Conservation (phyloP, 768 basidiomycete genomes). For the Pleurotus eryngii region DNA sequence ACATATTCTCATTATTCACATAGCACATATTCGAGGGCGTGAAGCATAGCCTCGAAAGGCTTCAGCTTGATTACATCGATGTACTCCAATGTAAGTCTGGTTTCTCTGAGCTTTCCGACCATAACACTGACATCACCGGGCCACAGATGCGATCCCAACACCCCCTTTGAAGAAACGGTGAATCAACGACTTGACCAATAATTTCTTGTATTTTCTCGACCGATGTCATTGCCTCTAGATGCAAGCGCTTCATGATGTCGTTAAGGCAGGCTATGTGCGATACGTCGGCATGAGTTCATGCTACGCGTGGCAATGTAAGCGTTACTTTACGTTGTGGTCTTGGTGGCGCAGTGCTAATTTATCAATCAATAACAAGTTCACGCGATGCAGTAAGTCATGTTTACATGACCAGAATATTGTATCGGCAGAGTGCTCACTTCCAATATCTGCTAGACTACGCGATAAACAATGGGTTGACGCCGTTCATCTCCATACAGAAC, state of each 20-base stretch:
- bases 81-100: slow-evolving; percentile 47
- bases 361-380: slow-evolving; percentile 8
- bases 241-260: slow-evolving; percentile 47
- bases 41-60: slow-evolving; percentile 43
- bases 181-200: background rate
- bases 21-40: slow-evolving; percentile 55
- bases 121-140: slow-evolving; percentile 9
- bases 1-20: slow-evolving; percentile 11
- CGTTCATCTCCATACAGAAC: slow-evolving; percentile 67
- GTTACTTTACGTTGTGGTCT: too few relatives aligned
- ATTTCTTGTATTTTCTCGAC: too few relatives aligned
- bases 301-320: slow-evolving; percentile 27
- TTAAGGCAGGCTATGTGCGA: slow-evolving; percentile 41
- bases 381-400: slow-evolving; percentile 12
- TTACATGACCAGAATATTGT: background rate
- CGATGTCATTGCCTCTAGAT: slow-evolving; percentile 21
- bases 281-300: slow-evolving; percentile 40
- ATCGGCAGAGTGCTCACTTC: background rate
- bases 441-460: slow-evolving; percentile 28
- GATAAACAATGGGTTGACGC: slow-evolving; percentile 40
- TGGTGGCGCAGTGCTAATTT: too few relatives aligned
- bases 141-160: slow-evolving; percentile 36
- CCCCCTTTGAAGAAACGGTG: slow-evolving; percentile 37
- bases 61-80: slow-evolving; percentile 60
- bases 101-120: background rate